Evolutionary conservation across 2,329 filamentous ascomycete genomes (phyloP).

Genomic region (Diplodia intermedia): DNA sequence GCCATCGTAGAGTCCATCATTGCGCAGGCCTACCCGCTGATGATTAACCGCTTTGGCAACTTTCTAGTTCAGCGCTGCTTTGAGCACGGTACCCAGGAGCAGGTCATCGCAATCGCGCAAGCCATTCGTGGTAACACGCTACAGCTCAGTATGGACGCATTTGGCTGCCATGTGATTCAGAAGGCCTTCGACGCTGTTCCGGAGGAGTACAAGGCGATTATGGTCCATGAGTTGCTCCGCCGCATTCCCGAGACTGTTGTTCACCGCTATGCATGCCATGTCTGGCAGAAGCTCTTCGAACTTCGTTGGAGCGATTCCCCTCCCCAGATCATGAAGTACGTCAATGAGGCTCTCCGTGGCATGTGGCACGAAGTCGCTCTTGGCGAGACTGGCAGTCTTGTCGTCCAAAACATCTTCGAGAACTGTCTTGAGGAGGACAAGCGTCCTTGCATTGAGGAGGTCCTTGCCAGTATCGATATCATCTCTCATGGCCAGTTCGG

Average conservation of each 20-base stretch:
- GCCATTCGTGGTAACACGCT: constrained; percentile 93
- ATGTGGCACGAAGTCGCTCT: constrained; percentile 99
- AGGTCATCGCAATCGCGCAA: constrained; percentile 92
- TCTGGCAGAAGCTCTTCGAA: constrained; percentile 99
- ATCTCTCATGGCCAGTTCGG: constrained; percentile 98
- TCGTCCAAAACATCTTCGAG: constrained; percentile 99
- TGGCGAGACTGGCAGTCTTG: constrained; percentile 94
- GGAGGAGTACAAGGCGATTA: constrained; percentile 96
- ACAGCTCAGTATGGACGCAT: constrained; percentile 96
- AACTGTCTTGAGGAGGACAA: constrained; percentile 99
- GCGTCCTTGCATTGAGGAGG: constrained; percentile 97
- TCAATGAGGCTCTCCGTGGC: constrained; percentile 90
- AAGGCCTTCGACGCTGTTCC: constrained; percentile 98
- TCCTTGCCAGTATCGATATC: constrained; percentile 91
- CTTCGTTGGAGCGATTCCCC: constrained; percentile 93
- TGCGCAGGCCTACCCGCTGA: constrained; percentile 89
- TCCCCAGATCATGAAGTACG: constrained; percentile 97
- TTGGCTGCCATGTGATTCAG: constrained; percentile 97
- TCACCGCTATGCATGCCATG: constrained; percentile 97
- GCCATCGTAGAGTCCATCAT: constrained; percentile 98
- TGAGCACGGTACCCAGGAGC: constrained; percentile 93
- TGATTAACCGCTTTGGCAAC: constrained; percentile 99
- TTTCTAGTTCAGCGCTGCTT: constrained; percentile 99
- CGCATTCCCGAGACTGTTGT: constrained; percentile 97
- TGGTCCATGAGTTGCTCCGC: constrained; percentile 97